Evolutionary conservation across 805 yeast species (phyloP).

Genomic region (Cyberlindnera saturnus): DNA sequence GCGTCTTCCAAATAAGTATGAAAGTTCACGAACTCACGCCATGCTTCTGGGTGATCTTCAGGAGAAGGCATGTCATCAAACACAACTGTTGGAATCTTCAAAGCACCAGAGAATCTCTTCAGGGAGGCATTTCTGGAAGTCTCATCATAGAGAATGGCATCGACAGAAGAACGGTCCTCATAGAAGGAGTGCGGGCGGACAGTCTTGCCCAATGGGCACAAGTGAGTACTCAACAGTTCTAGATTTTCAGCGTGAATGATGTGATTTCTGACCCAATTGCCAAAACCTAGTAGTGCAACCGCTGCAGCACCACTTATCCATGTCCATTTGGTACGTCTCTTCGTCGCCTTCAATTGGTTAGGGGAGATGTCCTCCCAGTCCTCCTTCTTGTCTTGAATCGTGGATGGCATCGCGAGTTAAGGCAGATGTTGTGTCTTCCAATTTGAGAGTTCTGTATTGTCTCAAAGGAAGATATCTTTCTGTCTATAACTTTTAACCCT

Average conservation of each 20-base stretch:
- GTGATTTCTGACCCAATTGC: no score
- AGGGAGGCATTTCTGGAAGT: conserved; percentile 32
- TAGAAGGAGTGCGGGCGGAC: conserved; percentile 10
- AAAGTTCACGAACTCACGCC: conserved; percentile 27
- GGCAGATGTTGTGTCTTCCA: no score
- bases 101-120: conserved; percentile 40
- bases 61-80: conserved; percentile 11
- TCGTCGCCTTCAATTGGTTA: no score
- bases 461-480: no score
- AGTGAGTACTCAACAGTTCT: background rate
- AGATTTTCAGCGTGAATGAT: background rate
- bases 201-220: conserved; percentile 12
- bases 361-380: no score
- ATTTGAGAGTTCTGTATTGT: no score
- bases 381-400: no score
- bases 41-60: conserved; percentile 30
- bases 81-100: conserved; percentile 41
- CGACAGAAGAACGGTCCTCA: conserved; percentile 22
- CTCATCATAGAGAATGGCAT: conserved; percentile 30
- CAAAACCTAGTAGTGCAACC: no score
- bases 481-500: no score
- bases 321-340: no score
- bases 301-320: no score
- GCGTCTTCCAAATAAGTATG: conserved; percentile 46
- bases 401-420: no score